phyloP scores from a whole-genome alignment of 2,329 filamentous ascomycete species.

The Alternaria viburni region DNA sequence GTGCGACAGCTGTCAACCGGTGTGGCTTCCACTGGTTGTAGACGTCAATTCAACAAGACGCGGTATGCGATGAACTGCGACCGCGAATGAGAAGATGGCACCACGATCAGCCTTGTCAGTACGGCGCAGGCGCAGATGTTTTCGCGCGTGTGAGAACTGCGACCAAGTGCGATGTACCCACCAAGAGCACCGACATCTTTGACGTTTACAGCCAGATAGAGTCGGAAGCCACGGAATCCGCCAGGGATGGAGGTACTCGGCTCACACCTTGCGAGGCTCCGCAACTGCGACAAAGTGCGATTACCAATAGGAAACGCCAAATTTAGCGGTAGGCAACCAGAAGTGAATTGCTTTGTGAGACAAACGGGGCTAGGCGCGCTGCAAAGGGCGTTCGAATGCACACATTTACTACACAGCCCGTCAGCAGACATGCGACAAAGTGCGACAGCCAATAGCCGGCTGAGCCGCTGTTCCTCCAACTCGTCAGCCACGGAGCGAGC shows the following conservation, averaged over 20 bases:
- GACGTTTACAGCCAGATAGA: neutral
- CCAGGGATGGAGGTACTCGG: neutral
- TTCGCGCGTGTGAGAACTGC: neutral
- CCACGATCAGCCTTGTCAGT: neutral
- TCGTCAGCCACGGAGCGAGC: neutral
- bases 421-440: neutral
- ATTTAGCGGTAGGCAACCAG: neutral
- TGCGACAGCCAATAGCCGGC: neutral
- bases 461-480: neutral
- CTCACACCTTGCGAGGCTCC: neutral
- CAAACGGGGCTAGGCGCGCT: neutral
- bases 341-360: neutral
- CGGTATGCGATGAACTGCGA: neutral
- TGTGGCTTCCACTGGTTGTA: neutral
- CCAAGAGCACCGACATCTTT: neutral
- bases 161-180: neutral
- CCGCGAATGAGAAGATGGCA: neutral
- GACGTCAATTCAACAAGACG: neutral
- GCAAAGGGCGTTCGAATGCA: neutral
- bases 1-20: neutral
- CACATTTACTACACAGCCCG: neutral
- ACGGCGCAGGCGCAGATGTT: neutral
- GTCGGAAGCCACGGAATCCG: neutral
- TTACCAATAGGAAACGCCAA: neutral
- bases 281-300: neutral